Evolutionary conservation across 192 early-diverging fungal species (phyloP).

Genomic region (Dimargaris xerosporica): DNA sequence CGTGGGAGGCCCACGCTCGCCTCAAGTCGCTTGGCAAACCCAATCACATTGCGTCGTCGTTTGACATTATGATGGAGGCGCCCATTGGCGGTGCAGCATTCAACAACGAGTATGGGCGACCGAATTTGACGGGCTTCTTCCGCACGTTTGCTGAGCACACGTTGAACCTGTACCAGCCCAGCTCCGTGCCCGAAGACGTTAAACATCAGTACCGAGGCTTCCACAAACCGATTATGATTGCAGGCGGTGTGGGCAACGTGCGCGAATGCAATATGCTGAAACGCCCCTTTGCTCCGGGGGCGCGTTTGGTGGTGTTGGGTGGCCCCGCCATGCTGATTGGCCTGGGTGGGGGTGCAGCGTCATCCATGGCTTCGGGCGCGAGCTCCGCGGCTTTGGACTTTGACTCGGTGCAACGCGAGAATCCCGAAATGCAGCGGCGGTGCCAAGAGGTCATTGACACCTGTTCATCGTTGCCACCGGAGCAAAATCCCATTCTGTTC

Average conservation of each 20-base stretch:
- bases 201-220: constrained; percentile 73
- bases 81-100: constrained; percentile 97
- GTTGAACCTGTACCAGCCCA: constrained; percentile 10
- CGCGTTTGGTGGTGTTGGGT: constrained; percentile 76
- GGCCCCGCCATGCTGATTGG: constrained; percentile 98
- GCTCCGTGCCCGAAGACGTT: background rate
- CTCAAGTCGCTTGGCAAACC: constrained; percentile 61
- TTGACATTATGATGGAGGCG: constrained; percentile 96
- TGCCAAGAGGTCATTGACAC: constrained; percentile 93
- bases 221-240: constrained; percentile 99
- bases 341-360: constrained; percentile 96
- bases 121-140: constrained; percentile 91
- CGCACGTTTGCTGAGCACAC: constrained; percentile 62
- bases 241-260: constrained; percentile 90
- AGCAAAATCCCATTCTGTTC: constrained; percentile 71
- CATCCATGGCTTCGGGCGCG: constrained; percentile 81
- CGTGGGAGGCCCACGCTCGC: constrained; percentile 66
- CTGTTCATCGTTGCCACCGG: constrained; percentile 64
- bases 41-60: constrained; percentile 72
- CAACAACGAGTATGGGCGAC: constrained; percentile 98
- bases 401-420: constrained; percentile 97
- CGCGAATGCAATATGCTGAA: constrained; percentile 83
- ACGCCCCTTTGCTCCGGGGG: constrained; percentile 64
- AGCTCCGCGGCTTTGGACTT: constrained; percentile 85
- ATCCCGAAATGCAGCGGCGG: constrained; percentile 97